phyloP scores from a whole-genome alignment of 2,329 filamentous ascomycete genomes.

The Venturia oleaginea region DNA sequence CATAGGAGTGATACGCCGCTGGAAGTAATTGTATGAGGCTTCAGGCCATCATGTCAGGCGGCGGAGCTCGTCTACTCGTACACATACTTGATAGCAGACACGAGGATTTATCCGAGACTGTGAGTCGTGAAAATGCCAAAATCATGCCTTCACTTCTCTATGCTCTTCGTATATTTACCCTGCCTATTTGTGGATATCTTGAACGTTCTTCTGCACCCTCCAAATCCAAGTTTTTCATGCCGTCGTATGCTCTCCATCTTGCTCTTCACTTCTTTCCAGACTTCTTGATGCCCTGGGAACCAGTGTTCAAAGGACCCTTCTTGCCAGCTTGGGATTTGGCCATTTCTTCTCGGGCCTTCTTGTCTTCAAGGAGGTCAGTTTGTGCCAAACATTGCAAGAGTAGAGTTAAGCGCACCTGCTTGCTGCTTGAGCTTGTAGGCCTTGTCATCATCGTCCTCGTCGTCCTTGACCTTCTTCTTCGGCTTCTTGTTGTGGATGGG shows the following conservation, averaged over 20 bases:
- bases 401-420: constrained; percentile 54
- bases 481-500: constrained; percentile 64
- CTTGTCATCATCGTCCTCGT: constrained; percentile 78
- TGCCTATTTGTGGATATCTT: not conserved
- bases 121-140: not conserved
- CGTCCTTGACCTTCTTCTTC: constrained; percentile 70
- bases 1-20: not conserved
- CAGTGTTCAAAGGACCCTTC: constrained; percentile 82
- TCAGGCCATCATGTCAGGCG: not conserved
- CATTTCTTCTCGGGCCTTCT: constrained; percentile 57
- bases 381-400: not conserved
- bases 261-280: constrained; percentile 76
- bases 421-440: constrained; percentile 77
- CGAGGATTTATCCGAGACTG: not conserved
- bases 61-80: not conserved
- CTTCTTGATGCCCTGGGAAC: constrained; percentile 91
- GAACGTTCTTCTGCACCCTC: not conserved
- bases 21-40: not conserved
- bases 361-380: constrained; percentile 28
- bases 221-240: not conserved
- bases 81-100: not conserved
- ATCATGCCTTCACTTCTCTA: constrained; percentile 5
- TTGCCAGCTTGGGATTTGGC: constrained; percentile 76
- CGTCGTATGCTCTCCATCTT: not conserved
- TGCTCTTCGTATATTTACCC: not conserved